Evolutionary conservation across 2,329 filamentous ascomycete genomes (phyloP), one percentile per base, ranked within the genome.

Genomic region (Trichoderma koningiopsis): DNA sequence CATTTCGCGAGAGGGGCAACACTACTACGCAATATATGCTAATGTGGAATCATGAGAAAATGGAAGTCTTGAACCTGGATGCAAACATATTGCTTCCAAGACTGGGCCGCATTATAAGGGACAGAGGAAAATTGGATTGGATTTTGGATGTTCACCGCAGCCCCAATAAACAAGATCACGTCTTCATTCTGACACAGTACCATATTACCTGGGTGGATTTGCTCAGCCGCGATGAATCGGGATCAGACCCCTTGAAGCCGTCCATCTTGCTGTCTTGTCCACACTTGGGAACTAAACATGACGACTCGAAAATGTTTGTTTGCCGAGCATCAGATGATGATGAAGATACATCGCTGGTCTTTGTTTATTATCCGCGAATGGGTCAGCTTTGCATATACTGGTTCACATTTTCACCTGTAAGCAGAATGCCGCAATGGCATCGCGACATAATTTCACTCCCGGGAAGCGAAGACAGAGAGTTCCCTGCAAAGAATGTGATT

Each of bases 111-210:
- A 65, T 78, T n/a, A 71, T 63, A 13, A 70, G 74, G 13, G 70
- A 73, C 24, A 75, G 71, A 55, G 68, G 57, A 11, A 77, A 73
- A 2, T 71, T 74, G 29, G 81, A 83, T 62, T 74, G 72, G 19
- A 85, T 93, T 59, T 75, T 93, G 69, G 86, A 91, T 73, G 74
- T 89, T 1, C 82, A 83, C 71, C 73, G 77, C 10, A 86, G 86
- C 69, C 83, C 83, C 0, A 74, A 77, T 2, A 79, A 84, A 65
- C 78, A 81, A 5, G 79, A 81, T 31, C 83, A 87, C n/a, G 73
- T 88, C 1, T 86, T 89, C 68, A 79, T 92, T 11, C 78, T 92
- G 56, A 92, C 89, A 1, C 84, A 83, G 14, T 81, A 80, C 0
- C 80, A 80, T 33, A 68, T 91, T 0, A 79, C 84, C 40, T 82